Base-by-base conservation (phyloP, 2,329 filamentous ascomycete genomes). In the Phyllosticta capitalensis region DNA sequence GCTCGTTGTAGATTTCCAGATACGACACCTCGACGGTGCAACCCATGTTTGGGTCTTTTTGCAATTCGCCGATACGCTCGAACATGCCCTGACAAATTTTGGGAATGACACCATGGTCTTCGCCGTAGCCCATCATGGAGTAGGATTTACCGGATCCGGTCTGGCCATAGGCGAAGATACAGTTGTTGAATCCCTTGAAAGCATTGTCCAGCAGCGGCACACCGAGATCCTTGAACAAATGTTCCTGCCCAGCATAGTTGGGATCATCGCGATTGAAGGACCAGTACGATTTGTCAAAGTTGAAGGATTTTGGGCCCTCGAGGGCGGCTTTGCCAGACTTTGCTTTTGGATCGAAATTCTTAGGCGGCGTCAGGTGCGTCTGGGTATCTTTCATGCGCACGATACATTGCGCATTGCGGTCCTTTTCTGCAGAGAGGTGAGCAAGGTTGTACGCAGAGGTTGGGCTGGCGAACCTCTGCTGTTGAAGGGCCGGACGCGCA, bases 51-150 rank as follows among this genome's bases (percentile, higher is more conserved):
- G 85, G 86, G 74, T 96, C 90, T 65, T 88, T 82, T 63, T 83
- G 79, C 67, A 92, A 79, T 54, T 77, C 76, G 24, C 78, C 78
- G 69, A 99, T 99, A 64, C 92, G 83, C 69, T 87, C 84, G 73
- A 99, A 99, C 91, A 99, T 97, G 68, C 96, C 88, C 77, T 94
- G 89, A 74, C 94, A 99, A 76, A 99, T 99, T 68, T 86, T 89
- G 52, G 95, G 94, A 63, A 97, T 97, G 64, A 99, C 94, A 73
- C 94, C 94, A 61, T 91, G 83, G 70, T 99, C 92, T 68, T 92
- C 88, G 58, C 94, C 94, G 75, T 97, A 99, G 54, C 94, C 94
- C 94, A 99, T 99, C 92, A 99, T 99, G 30, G 92, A 96, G 75
- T 99, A 99, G 17, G 91, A 96, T 77, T 99, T 99, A 75, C 94